Percentiles rank a stretch among this genome's conserved stretches.
phyloP scores from a whole-genome alignment of 2,329 filamentous ascomycete genomes.

The Scolecobasidium constrictum region DNA sequence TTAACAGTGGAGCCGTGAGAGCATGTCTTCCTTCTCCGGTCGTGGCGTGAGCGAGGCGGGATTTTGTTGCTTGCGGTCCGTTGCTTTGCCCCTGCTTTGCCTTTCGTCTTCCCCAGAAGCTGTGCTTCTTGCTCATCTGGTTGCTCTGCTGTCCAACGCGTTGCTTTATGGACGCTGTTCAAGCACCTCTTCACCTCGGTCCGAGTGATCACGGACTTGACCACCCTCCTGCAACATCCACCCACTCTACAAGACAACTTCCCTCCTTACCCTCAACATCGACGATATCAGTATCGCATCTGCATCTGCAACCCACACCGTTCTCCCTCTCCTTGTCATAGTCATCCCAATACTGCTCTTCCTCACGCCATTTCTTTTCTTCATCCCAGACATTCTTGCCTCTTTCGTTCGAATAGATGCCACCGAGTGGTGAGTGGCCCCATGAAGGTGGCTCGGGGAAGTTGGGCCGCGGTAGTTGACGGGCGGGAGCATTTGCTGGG shows the following conservation, averaged over 20 bases:
- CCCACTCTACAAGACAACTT: slow-evolving; percentile 91
- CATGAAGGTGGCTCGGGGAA: slow-evolving; percentile 51
- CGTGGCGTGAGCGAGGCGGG: too few relatives aligned
- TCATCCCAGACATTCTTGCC: slow-evolving; percentile 57
- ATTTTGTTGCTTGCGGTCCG: too few relatives aligned
- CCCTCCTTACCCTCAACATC: slow-evolving; percentile 97
- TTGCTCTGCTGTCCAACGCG: too few relatives aligned
- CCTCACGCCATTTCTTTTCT: slow-evolving; percentile 74
- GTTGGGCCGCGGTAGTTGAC: slow-evolving; percentile 70
- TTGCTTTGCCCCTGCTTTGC: too few relatives aligned
- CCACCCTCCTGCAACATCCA: slow-evolving; percentile 94
- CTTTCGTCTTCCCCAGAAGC: too few relatives aligned
- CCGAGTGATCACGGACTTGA: slow-evolving; percentile 46
- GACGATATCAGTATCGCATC: slow-evolving; percentile 93
- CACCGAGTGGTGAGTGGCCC: not conserved
- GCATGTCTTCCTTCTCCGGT: too few relatives aligned
- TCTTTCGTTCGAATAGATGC: not conserved
- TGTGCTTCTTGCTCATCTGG: too few relatives aligned
- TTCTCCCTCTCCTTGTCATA: slow-evolving; percentile 87
- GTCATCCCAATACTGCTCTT: slow-evolving; percentile 92
- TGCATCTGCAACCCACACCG: slow-evolving; percentile 90
- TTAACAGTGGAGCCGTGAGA: too few relatives aligned
- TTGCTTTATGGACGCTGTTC: too few relatives aligned
- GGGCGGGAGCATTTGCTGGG: slow-evolving; percentile 83
- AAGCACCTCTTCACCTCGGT: too few relatives aligned